Evolutionary conservation across 2,329 filamentous ascomycete species (phyloP).

Genomic region (Alternaria sp.): DNA sequence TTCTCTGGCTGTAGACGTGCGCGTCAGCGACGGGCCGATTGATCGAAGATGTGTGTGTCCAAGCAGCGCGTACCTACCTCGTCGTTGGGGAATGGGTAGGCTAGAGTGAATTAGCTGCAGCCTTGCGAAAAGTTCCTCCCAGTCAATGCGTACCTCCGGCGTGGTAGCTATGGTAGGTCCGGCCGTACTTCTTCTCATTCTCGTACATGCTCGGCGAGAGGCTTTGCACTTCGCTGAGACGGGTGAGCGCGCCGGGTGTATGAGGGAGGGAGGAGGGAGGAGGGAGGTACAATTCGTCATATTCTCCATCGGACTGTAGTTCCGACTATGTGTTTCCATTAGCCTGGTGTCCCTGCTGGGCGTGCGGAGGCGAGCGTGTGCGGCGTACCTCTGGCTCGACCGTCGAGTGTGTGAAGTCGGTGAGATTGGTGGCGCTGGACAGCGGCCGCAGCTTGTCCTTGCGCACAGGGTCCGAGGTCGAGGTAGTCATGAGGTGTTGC

Average conservation of each 20-base stretch:
- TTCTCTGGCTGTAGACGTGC: slow-evolving; percentile 43
- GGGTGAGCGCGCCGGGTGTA: slow-evolving; percentile 28
- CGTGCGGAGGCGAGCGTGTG: slow-evolving; percentile 17
- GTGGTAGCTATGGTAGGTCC: slow-evolving; percentile 53
- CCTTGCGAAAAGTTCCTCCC: background rate
- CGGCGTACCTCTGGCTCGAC: slow-evolving; percentile 31
- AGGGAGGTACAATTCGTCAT: slow-evolving; percentile 43
- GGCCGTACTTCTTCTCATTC: slow-evolving; percentile 52
- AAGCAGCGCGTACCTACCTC: slow-evolving; percentile 44
- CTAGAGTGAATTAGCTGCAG: slow-evolving; percentile 42
- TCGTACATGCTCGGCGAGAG: slow-evolving; percentile 53
- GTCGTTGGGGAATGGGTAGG: slow-evolving; percentile 53
- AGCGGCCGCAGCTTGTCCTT: slow-evolving; percentile 27
- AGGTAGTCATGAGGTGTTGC: slow-evolving; percentile 22
- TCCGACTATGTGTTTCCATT: slow-evolving; percentile 42
- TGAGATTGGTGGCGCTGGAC: slow-evolving; percentile 33
- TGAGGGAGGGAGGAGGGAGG: background rate
- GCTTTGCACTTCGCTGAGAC: slow-evolving; percentile 48
- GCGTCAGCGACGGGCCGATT: slow-evolving; percentile 25
- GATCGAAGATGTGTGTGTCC: slow-evolving; percentile 8
- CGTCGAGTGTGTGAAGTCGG: slow-evolving; percentile 30
- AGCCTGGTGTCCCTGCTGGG: slow-evolving; percentile 22
- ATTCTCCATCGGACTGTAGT: slow-evolving; percentile 39
- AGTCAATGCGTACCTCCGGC: slow-evolving; percentile 48
- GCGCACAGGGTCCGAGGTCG: slow-evolving; percentile 7